These are phyloP conservation scores for Kluyveromyces aestuarii DNA, from an alignment of 805 yeast genomes.

Conservation along the genomic window DNA sequence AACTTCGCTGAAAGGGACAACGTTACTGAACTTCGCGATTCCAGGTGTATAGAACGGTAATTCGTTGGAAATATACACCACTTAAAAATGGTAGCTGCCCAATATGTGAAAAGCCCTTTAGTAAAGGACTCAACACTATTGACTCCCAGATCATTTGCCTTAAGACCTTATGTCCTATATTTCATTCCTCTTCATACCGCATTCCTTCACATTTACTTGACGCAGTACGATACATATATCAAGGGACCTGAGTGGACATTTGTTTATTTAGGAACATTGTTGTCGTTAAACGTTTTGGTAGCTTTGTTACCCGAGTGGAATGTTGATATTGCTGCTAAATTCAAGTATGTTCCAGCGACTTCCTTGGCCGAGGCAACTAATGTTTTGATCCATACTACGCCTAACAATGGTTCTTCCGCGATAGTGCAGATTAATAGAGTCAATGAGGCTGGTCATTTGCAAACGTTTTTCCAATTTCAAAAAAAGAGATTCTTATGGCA, in stretches of 20 bases:
- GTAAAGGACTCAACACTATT: constrained; percentile 66
- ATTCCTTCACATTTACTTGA: constrained; percentile 53
- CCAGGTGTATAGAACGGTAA: neutral
- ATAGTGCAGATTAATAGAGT: constrained; percentile 54
- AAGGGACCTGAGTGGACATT: constrained; percentile 95
- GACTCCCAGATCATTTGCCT: constrained; percentile 49
- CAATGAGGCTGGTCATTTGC: constrained; percentile 48
- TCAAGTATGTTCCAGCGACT: constrained; percentile 53
- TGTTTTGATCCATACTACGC: constrained; percentile 69
- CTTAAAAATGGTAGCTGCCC: neutral
- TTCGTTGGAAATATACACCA: neutral
- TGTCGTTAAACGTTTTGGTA: constrained; percentile 64
- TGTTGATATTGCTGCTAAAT: constrained; percentile 53
- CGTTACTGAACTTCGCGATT: neutral
- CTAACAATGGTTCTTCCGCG: constrained; percentile 80
- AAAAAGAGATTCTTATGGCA: constrained; percentile 82
- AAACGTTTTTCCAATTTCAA: constrained; percentile 73
- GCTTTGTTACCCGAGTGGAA: constrained; percentile 95
- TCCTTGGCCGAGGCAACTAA: constrained; percentile 56
- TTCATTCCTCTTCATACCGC: constrained; percentile 70
- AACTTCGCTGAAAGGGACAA: neutral
- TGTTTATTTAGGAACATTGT: constrained; percentile 66
- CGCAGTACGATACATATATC: constrained; percentile 71
- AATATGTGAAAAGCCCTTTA: constrained; percentile 56
- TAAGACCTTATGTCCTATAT: constrained; percentile 77